These are phyloP conservation scores for Acorus calamus DNA, from an alignment of 106 monocot genomes.

Conservation along the genomic window DNA sequence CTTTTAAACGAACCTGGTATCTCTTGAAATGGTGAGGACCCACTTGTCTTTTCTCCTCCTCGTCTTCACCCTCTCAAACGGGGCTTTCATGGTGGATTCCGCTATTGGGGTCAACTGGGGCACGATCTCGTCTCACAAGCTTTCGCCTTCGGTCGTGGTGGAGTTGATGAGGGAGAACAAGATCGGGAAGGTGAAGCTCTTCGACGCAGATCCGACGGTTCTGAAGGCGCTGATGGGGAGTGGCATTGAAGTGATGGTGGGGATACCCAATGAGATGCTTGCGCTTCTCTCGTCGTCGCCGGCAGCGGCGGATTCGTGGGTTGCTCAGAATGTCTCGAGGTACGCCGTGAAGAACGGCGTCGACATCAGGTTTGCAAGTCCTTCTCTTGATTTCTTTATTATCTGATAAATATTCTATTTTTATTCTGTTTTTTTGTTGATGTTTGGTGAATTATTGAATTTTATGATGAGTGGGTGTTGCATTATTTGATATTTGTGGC, in stretches of 20 bases:
- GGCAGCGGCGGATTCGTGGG: constrained; percentile 58
- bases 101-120: constrained; percentile 96
- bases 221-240: constrained; percentile 76
- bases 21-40: constrained; percentile 16
- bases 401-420: not conserved
- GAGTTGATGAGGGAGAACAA: constrained; percentile 65
- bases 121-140: constrained; percentile 56
- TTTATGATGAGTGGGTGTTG: too few relatives aligned
- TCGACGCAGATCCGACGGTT: constrained; percentile 56
- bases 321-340: constrained; percentile 62
- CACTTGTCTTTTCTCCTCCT: constrained; percentile 5
- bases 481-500: too few relatives aligned
- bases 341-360: constrained; percentile 63
- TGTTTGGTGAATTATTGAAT: too few relatives aligned
- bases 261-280: constrained; percentile 75
- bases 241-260: constrained; percentile 83
- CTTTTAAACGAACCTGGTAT: too few relatives aligned
- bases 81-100: constrained; percentile 21
- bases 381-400: not conserved
- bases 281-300: constrained; percentile 33
- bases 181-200: constrained; percentile 86
- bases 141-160: constrained; percentile 61
- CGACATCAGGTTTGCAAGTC: constrained; percentile 46
- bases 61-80: not conserved
- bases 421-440: not conserved